phyloP scores from a whole-genome alignment of 1,139 yeast species.

The Sugiyamaella grinbergsii region DNA sequence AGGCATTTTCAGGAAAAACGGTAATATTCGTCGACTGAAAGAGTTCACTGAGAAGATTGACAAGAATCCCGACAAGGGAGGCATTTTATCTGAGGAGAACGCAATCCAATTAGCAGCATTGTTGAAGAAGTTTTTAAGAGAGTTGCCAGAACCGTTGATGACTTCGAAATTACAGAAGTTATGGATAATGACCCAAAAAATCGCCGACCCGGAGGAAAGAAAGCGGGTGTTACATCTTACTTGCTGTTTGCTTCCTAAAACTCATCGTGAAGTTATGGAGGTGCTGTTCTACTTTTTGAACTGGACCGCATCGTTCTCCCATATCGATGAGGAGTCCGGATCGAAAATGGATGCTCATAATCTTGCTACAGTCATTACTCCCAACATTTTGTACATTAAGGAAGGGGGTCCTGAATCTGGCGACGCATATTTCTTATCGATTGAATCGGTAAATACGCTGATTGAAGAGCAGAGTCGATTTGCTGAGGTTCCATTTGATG shows the following conservation, averaged over 20 bases:
- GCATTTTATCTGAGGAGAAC: constrained; percentile 73
- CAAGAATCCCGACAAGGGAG: constrained; percentile 67
- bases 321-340: constrained; percentile 58
- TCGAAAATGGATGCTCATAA: constrained; percentile 97
- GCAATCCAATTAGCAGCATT: constrained; percentile 95
- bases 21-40: constrained; percentile 82
- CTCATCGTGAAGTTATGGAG: constrained; percentile 83
- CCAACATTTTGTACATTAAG: constrained; percentile 68
- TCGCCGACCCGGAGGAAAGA: constrained; percentile 52
- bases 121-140: constrained; percentile 87
- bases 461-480: constrained; percentile 83
- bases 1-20: constrained; percentile 94
- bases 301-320: constrained; percentile 97
- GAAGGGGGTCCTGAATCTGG: constrained; percentile 50
- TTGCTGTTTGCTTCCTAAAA: constrained; percentile 78
- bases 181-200: constrained; percentile 74
- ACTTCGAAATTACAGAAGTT: constrained; percentile 74
- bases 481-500: constrained; percentile 66
- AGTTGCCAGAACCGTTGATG: constrained; percentile 86
- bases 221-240: constrained; percentile 66
- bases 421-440: constrained; percentile 84
- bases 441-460: constrained; percentile 84
- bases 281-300: constrained; percentile 82
- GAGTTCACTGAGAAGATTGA: constrained; percentile 78
- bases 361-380: constrained; percentile 92